These are phyloP conservation scores for Cladosporium sp. DNA, from an alignment of 2,329 filamentous ascomycete genomes.

Conservation along the genomic window DNA sequence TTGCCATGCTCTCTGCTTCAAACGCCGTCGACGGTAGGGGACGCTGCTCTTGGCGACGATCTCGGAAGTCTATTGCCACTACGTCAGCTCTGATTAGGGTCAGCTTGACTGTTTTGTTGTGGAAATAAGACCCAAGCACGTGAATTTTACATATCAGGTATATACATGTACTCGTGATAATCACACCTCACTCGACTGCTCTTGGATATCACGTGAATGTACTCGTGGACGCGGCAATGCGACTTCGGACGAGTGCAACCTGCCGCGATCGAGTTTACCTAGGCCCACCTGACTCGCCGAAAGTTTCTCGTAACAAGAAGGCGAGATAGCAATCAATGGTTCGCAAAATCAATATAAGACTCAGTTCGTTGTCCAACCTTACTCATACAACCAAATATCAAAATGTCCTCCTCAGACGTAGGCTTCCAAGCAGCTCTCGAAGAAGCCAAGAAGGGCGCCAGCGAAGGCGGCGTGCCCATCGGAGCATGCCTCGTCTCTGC, in stretches of 20 bases:
- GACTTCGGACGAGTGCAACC: neutral
- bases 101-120: neutral
- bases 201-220: neutral
- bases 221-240: neutral
- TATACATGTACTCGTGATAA: neutral
- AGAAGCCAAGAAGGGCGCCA: conserved; percentile 55
- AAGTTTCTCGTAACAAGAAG: conserved; percentile 3
- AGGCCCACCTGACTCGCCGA: conserved; percentile 8
- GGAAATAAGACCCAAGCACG: neutral
- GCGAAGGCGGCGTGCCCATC: conserved; percentile 60
- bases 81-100: neutral
- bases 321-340: neutral
- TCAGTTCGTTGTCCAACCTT: neutral
- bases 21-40: conserved; percentile 5
- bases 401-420: conserved; percentile 40
- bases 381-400: neutral
- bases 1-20: conserved; percentile 12
- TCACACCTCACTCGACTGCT: neutral
- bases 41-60: neutral
- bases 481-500: conserved; percentile 65
- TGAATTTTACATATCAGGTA: neutral
- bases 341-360: neutral
- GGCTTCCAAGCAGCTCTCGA: conserved; percentile 61
- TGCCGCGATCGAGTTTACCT: conserved; percentile 1
- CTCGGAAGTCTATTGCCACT: conserved; percentile 3